Percentiles rank a stretch among this genome's conserved stretches.
These are phyloP conservation scores for Pleoardoris graminearum DNA, from an alignment of 2,329 filamentous ascomycete genomes.

Conservation along the genomic window DNA sequence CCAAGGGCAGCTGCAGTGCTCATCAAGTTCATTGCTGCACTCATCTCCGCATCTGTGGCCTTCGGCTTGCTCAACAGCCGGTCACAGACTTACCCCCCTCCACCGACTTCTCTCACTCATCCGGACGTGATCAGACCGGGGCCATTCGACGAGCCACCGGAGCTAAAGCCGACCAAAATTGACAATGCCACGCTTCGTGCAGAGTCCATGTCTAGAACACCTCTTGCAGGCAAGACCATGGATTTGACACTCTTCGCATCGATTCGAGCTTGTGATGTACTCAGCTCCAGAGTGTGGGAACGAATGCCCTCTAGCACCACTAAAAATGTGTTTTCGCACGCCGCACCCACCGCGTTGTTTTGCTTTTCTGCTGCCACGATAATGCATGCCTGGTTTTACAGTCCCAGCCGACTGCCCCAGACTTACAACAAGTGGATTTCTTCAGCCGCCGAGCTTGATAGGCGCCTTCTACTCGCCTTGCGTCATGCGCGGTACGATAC, in stretches of 20 bases:
- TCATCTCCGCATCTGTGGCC: slow-evolving; percentile 55
- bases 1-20: not conserved
- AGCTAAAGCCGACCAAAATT: slow-evolving; percentile 11
- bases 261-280: slow-evolving; percentile 71
- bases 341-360: slow-evolving; percentile 72
- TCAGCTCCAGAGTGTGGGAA: slow-evolving; percentile 52
- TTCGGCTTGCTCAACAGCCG: slow-evolving; percentile 54
- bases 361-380: slow-evolving; percentile 71
- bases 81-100: slow-evolving; percentile 17
- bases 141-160: slow-evolving; percentile 33
- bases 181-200: slow-evolving; percentile 10
- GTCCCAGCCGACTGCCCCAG: slow-evolving; percentile 68
- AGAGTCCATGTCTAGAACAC: slow-evolving; percentile 15
- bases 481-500: slow-evolving; percentile 58
- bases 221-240: slow-evolving; percentile 71
- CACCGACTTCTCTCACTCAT: slow-evolving; percentile 10
- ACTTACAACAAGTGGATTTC: slow-evolving; percentile 83
- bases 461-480: slow-evolving; percentile 73
- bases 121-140: slow-evolving; percentile 19
- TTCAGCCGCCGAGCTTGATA: slow-evolving; percentile 74
- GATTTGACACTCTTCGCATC: slow-evolving; percentile 81
- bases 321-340: slow-evolving; percentile 30
- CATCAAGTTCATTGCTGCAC: slow-evolving; percentile 50
- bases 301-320: slow-evolving; percentile 53
- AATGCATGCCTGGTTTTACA: slow-evolving; percentile 91